phyloP scores from a whole-genome alignment of 768 basidiomycete species.

The Boletellus ananas region DNA sequence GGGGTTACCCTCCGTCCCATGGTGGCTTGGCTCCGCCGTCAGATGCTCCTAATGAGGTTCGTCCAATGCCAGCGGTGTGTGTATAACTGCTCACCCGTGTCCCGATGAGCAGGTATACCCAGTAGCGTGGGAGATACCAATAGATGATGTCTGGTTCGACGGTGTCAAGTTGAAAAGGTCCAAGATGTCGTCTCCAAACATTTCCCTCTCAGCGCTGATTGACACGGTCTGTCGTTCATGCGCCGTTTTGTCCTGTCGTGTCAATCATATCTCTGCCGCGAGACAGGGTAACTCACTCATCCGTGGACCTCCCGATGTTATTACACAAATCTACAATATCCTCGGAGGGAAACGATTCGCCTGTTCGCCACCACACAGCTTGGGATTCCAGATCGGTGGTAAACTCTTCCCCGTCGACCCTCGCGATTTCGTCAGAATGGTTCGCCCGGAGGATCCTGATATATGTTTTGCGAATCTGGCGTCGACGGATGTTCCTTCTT shows the following conservation, averaged over 20 bases:
- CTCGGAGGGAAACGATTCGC: slow-evolving; percentile 48
- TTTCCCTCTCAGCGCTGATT: slow-evolving; percentile 59
- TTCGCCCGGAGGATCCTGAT: slow-evolving; percentile 33
- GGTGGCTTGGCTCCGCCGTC: slow-evolving; percentile 55
- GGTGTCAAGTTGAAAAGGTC: slow-evolving; percentile 59
- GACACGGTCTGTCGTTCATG: slow-evolving; percentile 52
- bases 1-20: slow-evolving; percentile 47
- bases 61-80: slow-evolving; percentile 11
- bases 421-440: slow-evolving; percentile 59
- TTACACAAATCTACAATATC: slow-evolving; percentile 41
- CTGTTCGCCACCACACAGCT: slow-evolving; percentile 57
- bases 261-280: neutral
- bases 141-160: slow-evolving; percentile 73
- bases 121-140: slow-evolving; percentile 65
- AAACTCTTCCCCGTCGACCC: slow-evolving; percentile 70
- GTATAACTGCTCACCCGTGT: slow-evolving; percentile 1
- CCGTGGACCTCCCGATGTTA: slow-evolving; percentile 67
- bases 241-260: neutral
- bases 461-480: slow-evolving; percentile 55
- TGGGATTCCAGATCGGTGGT: slow-evolving; percentile 68
- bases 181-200: slow-evolving; percentile 41
- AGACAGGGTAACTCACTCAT: slow-evolving; percentile 71
- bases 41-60: slow-evolving; percentile 59
- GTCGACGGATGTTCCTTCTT: slow-evolving; percentile 57
- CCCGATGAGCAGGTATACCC: slow-evolving; percentile 45